phyloP scores from a whole-genome alignment of 768 basidiomycete genomes.

The Agrocybe pediades region DNA sequence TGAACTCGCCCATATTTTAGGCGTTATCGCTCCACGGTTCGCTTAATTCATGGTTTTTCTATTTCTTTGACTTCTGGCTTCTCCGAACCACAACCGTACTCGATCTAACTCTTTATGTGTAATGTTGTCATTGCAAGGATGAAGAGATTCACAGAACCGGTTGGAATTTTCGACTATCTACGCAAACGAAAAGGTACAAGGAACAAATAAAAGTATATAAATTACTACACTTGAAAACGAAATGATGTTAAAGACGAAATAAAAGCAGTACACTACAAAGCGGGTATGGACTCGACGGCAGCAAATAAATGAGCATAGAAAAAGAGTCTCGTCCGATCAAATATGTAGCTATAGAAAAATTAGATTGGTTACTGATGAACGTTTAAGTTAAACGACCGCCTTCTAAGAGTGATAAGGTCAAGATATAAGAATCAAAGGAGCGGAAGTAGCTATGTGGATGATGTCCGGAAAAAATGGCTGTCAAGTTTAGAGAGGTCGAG shows the following conservation, averaged over 20 bases:
- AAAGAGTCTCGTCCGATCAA: conserved; percentile 29
- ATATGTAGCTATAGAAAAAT: conserved; percentile 29
- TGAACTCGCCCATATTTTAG: background rate
- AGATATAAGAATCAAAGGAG: conserved; percentile 40
- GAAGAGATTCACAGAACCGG: background rate
- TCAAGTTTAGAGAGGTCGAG: conserved; percentile 47
- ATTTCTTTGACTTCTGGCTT: background rate
- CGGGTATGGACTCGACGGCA: conserved; percentile 14
- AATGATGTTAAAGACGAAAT: conserved; percentile 5
- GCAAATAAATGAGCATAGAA: conserved; percentile 28
- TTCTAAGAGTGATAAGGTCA: conserved; percentile 38
- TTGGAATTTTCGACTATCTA: background rate
- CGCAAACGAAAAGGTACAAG: background rate
- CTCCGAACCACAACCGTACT: background rate
- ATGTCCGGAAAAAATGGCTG: conserved; percentile 24
- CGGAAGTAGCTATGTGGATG: conserved; percentile 39
- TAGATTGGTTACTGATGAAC: conserved; percentile 35
- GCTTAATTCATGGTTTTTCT: background rate
- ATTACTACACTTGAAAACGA: too few species aligned
- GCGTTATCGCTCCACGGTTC: background rate
- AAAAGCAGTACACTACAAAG: conserved; percentile 8
- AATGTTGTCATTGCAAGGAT: background rate
- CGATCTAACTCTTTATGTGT: background rate
- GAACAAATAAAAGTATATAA: conserved; percentile 4
- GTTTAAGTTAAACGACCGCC: conserved; percentile 20